A percentile compares a stretch with the other conserved stretches of the same genome.
These are phyloP conservation scores for Peronospora belbahrii DNA, from an alignment of 352 stramenopile species.

Conservation along the genomic window DNA sequence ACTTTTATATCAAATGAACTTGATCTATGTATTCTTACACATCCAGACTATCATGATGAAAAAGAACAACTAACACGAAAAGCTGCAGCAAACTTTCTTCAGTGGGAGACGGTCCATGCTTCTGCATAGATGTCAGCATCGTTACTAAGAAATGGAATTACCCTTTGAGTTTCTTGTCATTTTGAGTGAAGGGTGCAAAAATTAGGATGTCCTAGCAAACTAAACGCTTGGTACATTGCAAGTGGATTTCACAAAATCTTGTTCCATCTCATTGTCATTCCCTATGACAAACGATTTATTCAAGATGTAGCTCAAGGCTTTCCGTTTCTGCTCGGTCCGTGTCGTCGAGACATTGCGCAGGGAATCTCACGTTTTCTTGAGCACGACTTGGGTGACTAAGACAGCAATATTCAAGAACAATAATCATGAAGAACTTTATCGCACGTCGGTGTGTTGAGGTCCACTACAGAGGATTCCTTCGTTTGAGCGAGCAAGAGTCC, in stretches of 20 bases:
- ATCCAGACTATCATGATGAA: no score
- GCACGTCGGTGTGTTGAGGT: conserved; percentile 41
- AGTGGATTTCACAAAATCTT: not conserved
- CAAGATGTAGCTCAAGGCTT: conserved; percentile 46
- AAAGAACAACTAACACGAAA: no score
- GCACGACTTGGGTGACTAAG: conserved; percentile 52
- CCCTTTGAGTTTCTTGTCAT: conserved; percentile 46
- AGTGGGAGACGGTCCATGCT: conserved; percentile 56
- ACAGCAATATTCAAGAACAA: conserved; percentile 38
- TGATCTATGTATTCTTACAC: no score
- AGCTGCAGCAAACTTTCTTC: conserved; percentile 58
- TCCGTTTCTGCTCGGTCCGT: conserved; percentile 52
- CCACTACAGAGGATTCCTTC: conserved; percentile 52
- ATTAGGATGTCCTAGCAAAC: conserved; percentile 19
- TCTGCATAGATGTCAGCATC: conserved; percentile 66
- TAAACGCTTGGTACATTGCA: not conserved
- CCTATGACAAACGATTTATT: conserved; percentile 34
- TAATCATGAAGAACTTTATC: conserved; percentile 28
- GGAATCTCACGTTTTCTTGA: conserved; percentile 66
- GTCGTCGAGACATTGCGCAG: conserved; percentile 41
- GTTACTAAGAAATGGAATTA: conserved; percentile 64
- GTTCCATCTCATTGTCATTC: not conserved
- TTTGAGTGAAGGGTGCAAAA: conserved; percentile 25
- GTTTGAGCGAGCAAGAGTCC: conserved; percentile 53
- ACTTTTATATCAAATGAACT: no score